Evolutionary conservation across 164 flowering plant species (phyloP), one percentile per base, ranked within the genome.

Genomic region (Taxillus chinensis): DNA sequence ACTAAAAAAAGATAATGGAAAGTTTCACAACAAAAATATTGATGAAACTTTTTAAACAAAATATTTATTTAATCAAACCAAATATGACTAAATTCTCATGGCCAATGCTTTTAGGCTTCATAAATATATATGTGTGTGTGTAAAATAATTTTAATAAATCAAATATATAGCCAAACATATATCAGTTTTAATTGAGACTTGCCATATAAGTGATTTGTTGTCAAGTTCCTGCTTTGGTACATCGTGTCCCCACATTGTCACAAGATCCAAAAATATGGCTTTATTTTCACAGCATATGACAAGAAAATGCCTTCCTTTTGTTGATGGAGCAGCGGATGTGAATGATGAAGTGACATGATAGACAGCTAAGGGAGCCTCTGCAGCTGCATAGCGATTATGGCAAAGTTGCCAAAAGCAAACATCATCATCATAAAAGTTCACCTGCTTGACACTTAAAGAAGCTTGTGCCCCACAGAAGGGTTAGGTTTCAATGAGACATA

Each of bases 231-330:
- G 96, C 83, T 93, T 90, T 15, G 96, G 97, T 12, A 93, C 97
- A 85, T 93, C 99, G 55, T 96, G 89, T 40, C 99, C 97, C 55
- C 97, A 95, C 99, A 90, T 90, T 60, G 99, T 89, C 55, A 93
- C 98, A 82, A 93, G 79, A 71, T 93, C 99, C 73, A 93, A 67
- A 77, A 93, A 93, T 53, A 93, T 87, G 67, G 96, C 99, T 79
- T 93, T 93, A 66, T 90, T 90, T 75, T 87, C 96, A 68, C 99
- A 90, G 63, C 99, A 93, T 52, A 93, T 89, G 62, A 93, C 96
- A 66, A 93, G 92, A 77, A 93, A 93, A 77, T 93, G 99, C 68
- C 99, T 84, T 64, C 99, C 99, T 82, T 83, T 93, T 13, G 99
- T 93, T 39, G 97, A 76, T 55, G 96, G 83, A 42, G 90, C 87